These are phyloP conservation scores for Daucus carota DNA, from an alignment of 129 eudicot species.

Conservation along the genomic window DNA sequence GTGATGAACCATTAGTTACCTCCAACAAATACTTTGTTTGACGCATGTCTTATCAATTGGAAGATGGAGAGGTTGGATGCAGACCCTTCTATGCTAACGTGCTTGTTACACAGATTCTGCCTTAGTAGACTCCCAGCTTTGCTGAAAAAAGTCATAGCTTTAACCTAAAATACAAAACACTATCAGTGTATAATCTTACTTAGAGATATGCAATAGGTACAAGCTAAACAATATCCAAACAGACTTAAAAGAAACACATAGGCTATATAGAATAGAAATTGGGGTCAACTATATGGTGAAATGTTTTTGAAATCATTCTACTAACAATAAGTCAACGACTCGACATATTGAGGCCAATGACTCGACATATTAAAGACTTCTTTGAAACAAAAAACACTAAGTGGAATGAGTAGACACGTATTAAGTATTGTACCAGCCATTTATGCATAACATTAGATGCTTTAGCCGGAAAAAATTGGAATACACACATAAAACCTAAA, in stretches of 20 bases:
- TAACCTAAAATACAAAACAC: conserved; percentile 18
- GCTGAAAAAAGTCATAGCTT: conserved; percentile 65
- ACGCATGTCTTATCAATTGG: conserved; percentile 76
- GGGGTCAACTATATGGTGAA: not conserved
- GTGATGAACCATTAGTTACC: conserved; percentile 27
- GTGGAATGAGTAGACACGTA: not conserved
- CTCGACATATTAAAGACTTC: not conserved
- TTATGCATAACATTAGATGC: too few relatives aligned
- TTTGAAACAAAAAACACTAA: not conserved
- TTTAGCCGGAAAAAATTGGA: not conserved
- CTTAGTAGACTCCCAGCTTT: conserved; percentile 57
- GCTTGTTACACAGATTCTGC: conserved; percentile 37
- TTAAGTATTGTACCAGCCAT: not conserved
- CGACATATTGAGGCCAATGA: too few relatives aligned
- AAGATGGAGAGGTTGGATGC: conserved; percentile 56
- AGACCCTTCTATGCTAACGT: conserved; percentile 38
- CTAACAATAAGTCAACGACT: not conserved
- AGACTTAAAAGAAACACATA: not conserved
- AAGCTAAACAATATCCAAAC: not conserved
- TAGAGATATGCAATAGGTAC: not conserved
- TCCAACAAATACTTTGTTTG: conserved; percentile 80
- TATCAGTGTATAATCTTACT: not conserved
- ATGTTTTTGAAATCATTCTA: too few relatives aligned
- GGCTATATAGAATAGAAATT: too few relatives aligned
- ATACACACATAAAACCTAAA: not conserved